Evolutionary conservation across 768 basidiomycete genomes (phyloP), one percentile per base, ranked within the genome.

Genomic region (Candolleomyces efflorescens): DNA sequence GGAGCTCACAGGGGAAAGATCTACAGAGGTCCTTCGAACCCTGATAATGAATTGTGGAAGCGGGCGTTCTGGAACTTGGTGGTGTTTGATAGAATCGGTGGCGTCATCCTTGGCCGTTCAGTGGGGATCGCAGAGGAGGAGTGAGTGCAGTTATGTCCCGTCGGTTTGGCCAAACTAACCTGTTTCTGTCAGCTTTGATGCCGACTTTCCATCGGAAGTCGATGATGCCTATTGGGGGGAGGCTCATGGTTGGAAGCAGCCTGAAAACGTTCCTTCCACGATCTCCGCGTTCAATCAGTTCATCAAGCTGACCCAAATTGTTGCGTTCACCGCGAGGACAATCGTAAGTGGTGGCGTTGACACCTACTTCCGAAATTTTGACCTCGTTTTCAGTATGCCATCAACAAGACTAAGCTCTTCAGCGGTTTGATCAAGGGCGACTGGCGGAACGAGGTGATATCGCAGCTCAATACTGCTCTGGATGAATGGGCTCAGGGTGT

Each of bases 181-280:
- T 43, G n/a, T 32, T 41, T 39, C 36, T 46, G 60, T n/a, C 61
- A 94, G 92, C 68, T 92, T 91, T 66, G 93, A 95, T 67, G 74
- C 88, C 24, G 92, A 92, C 47, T 73, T 90, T 36, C 90, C 90
- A 41, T 77, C 90, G 12, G 90, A 92, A 68, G 86, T 93, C 13
- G 90, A 95, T 62, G 87, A 89, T 63, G 83, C 86, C 60, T 92
- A 84, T 66, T 94, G 90, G 91, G 80, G 84, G 60, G 72, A 70
- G 17, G 74, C 70, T 54, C 78, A 78, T 55, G 75, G 81, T 12
- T 92, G 90, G 71, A 78, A 80, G 59, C 92, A 93, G 62, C 92
- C 90, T 10, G 66, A 72, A 12, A 80, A 73, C 11, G 76, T 82
- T 58, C 84, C 87, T 17, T 81, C 84, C 23, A 72, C 70, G 49